Evolutionary conservation across 441 rosid species (phyloP), one percentile per base, ranked within the genome.

Genomic region (Adansonia gregorii): DNA sequence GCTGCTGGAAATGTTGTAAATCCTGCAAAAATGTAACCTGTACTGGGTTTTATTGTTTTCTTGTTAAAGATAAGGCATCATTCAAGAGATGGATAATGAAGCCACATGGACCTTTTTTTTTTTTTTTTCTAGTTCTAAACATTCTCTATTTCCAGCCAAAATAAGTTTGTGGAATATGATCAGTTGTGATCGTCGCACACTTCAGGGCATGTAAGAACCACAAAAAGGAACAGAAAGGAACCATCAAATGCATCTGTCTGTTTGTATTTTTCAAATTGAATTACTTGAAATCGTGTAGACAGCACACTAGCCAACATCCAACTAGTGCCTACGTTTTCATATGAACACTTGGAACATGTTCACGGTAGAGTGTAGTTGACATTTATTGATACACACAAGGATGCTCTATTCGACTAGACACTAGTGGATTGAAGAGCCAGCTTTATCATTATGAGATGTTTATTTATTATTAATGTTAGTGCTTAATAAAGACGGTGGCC

Each of bases 31-130:
- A 39, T 9, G 27, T 41, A 15, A 64, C 8, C 68, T 35, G 14
- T 65, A 65, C 49, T 65, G 49, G 69, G 49, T 65, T 63, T 69
- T 69, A 20, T 12, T 69, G 56, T 51, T 48, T 69, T 14, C 58
- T 70, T 70, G 12, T 55, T 24, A 52, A 3, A 52, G 15, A n/a
- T 52, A 55, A 55, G 35, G 66, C 66, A 43, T 35, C 66, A 35
- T 41, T 73, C 15, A 73, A 74, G 11, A 39, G 67, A 55, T 8
- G 17, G 20, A 73, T 70, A 6, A 22, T 69, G 45, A 54, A 4
- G 10, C 75, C 3, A 31, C 8, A 14, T 46, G 14, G 46, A n/a
- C 31, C 19, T 52, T 54, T 12, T 22, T 72, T 52, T 54, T 12
- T 22, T 72, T 41, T 31, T 8, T 27, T 8, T 54, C 19, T 2